Percentiles rank a stretch among this genome's conserved stretches.
These are phyloP conservation scores for Neurospora sp. DNA, from an alignment of 2,329 filamentous ascomycete genomes.

Conservation along the genomic window DNA sequence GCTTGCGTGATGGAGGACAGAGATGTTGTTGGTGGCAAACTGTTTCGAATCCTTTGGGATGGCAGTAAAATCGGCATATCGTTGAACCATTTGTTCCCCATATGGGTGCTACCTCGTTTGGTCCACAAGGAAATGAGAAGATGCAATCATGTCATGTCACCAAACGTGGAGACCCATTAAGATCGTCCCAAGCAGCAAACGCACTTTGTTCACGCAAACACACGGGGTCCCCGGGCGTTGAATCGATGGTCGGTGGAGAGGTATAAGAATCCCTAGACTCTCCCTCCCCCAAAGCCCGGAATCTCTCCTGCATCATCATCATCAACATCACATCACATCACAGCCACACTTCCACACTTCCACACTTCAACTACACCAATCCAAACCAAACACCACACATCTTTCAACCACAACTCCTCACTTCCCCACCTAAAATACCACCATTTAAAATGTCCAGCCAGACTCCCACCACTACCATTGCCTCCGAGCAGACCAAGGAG, in stretches of 20 bases:
- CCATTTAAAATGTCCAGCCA: not conserved
- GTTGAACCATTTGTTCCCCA: not conserved
- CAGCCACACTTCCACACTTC: not conserved
- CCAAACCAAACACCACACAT: not conserved
- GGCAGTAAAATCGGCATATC: not conserved
- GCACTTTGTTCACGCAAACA: not conserved
- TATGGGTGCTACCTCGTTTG: not conserved
- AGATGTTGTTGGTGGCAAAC: not conserved
- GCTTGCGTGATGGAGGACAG: not conserved
- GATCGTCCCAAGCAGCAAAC: not conserved
- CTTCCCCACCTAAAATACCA: not conserved
- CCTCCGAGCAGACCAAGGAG: not conserved
- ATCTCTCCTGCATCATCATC: not conserved
- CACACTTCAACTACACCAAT: not conserved
- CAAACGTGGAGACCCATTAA: not conserved
- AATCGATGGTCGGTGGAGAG: not conserved
- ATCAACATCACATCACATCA: not conserved
- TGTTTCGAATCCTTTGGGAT: not conserved
- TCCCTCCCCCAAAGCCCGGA: not conserved
- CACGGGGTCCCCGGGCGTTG: not conserved
- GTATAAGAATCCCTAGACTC: not conserved
- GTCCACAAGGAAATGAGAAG: not conserved
- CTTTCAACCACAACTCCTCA: not conserved
- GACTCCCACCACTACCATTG: not conserved
- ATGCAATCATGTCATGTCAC: not conserved